These are phyloP conservation scores for Volvox africanus DNA, from an alignment of 139 green algal genomes.

Conservation along the genomic window DNA sequence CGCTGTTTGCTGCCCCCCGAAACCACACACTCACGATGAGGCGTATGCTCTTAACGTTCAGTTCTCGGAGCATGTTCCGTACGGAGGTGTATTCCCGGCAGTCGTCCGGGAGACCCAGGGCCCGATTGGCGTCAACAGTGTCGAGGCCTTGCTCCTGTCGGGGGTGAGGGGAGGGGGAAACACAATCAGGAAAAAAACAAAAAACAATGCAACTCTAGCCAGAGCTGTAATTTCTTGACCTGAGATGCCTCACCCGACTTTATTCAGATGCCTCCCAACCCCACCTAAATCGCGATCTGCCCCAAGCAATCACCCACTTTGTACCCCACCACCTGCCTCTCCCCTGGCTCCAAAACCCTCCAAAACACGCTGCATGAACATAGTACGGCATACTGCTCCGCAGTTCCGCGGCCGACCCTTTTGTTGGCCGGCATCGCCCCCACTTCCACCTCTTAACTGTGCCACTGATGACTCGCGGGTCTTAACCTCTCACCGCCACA, in stretches of 20 bases:
- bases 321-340: neutral
- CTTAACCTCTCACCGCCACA: no score
- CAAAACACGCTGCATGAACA: neutral
- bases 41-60: constrained; percentile 81
- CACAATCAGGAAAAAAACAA: no score
- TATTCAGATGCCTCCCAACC: no score
- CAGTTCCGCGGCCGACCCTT: no score
- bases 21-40: constrained; percentile 79
- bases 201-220: no score
- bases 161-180: neutral
- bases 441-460: no score
- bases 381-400: neutral
- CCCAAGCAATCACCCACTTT: no score
- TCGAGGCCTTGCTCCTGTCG: constrained; percentile 90
- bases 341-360: neutral
- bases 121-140: constrained; percentile 95
- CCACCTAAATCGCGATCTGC: no score
- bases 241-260: no score
- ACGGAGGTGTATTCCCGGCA: constrained; percentile 94
- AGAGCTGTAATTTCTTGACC: no score
- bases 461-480: no score
- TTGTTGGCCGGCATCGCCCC: neutral
- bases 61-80: constrained; percentile 88
- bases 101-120: constrained; percentile 93
- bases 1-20: neutral